phyloP scores from a whole-genome alignment of 306 rosid genomes.

The Quercus glauca region DNA sequence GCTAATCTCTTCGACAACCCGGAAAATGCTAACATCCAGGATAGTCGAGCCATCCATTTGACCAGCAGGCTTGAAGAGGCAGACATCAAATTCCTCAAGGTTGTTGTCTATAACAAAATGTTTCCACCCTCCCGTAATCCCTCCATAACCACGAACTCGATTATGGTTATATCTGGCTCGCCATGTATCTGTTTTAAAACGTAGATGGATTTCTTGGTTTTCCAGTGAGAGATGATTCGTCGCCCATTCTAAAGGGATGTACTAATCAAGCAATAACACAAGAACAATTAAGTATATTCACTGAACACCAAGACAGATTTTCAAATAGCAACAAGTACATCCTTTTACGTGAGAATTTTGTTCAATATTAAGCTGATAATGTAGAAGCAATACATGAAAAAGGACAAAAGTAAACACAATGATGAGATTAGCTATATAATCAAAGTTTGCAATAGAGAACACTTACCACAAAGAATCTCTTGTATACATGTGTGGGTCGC shows the following conservation, averaged over 20 bases:
- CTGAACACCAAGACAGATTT: neutral
- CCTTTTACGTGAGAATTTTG: too few relatives aligned
- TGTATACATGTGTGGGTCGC: slow-evolving; percentile 66
- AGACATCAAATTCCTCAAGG: slow-evolving; percentile 64
- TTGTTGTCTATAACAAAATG: slow-evolving; percentile 51
- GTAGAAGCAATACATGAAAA: too few relatives aligned
- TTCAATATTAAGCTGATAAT: too few relatives aligned
- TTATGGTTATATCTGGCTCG: slow-evolving; percentile 33
- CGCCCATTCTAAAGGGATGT: slow-evolving; percentile 44
- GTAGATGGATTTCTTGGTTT: slow-evolving; percentile 53
- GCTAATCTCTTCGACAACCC: slow-evolving; percentile 47
- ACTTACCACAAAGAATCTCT: slow-evolving; percentile 67
- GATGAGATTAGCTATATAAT: neutral
- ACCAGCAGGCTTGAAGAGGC: slow-evolving; percentile 43
- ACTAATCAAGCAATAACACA: slow-evolving; percentile 28
- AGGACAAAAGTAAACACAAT: neutral
- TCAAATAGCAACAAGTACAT: neutral
- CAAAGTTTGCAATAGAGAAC: slow-evolving; percentile 1
- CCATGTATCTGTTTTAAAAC: slow-evolving; percentile 42
- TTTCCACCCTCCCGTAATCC: slow-evolving; percentile 67
- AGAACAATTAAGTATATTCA: neutral
- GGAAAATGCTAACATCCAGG: slow-evolving; percentile 53
- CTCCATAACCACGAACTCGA: slow-evolving; percentile 38
- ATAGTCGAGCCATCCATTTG: slow-evolving; percentile 9
- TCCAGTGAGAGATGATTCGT: slow-evolving; percentile 10